Base-by-base conservation (phyloP, 371 early-diverging fungal genomes). In the Nosema muscidifuracis region DNA sequence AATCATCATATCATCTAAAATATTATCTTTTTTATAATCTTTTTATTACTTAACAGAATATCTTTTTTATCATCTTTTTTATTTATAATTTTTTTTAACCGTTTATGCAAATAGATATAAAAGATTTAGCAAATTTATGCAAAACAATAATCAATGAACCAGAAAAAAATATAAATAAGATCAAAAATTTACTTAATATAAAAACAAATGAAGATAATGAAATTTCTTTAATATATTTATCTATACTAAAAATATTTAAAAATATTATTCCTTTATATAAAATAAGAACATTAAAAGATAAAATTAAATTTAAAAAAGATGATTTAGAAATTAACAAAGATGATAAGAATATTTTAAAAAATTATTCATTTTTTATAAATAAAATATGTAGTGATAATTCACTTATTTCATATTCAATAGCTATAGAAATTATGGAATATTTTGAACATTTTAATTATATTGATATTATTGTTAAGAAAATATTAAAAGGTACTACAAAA, bases 401-500 rank as follows among this genome's bases (percentile, higher is more conserved):
- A 18, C 24, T 18, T 34, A 64, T 22, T 34, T 56, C 57, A 26
- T 77, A 65, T 30, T 58, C 60, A 33, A 31, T 42, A 31, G 64
- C 70, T 13, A 58, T 47, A 13, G 66, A 69, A 44, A 28, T 77
- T 24, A 26, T 77, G 31, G 44, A 70, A 38, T 26, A 56, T 31
- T 65, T 77, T 43, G 77, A 77, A 60, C 77, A 77, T 51, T 77
- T 77, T 42, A 77, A 77, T 56, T 73, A 47, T 51, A 51, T 55
- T 9, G 77, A 77, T 31, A 65, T 55, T 40, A 34, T 74, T 34
- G 71, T 77, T 6, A 38, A 33, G 16, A 68, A 70, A 28, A 61
- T 77, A 10, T 31, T 77, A n/a, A 44, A 47, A 38, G 77, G 77
- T 36, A 74, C 74, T 18, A 6, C 44, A 40, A 28, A 34, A 55